These are phyloP conservation scores for Scheffersomyces illinoinensis DNA, from an alignment of 1,139 yeast species.

Conservation along the genomic window DNA sequence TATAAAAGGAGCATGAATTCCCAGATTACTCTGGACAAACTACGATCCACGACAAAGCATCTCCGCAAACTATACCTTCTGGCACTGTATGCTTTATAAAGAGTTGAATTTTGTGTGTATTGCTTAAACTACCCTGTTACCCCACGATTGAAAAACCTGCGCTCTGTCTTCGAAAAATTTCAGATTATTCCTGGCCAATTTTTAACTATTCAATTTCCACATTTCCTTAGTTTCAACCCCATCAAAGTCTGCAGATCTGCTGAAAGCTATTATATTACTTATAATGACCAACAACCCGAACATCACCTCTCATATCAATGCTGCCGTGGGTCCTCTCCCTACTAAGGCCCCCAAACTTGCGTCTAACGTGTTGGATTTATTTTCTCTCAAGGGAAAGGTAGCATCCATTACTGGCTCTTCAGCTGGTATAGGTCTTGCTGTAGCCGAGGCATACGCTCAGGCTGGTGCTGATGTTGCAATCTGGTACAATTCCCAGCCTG, in stretches of 20 bases:
- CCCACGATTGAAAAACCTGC: not conserved
- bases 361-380: conserved; percentile 45
- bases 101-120: not conserved
- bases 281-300: not conserved
- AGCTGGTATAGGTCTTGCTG: conserved; percentile 81
- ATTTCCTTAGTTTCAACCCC: not conserved
- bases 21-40: not conserved
- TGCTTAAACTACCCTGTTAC: not conserved
- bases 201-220: not conserved
- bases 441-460: conserved; percentile 84
- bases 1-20: not conserved
- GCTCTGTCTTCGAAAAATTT: not conserved
- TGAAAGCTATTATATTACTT: not conserved
- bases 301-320: conserved; percentile 10
- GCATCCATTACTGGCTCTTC: conserved; percentile 91
- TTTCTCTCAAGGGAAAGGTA: conserved; percentile 77
- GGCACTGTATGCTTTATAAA: not conserved
- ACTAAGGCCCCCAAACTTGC: conserved; percentile 23
- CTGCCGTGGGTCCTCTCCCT: conserved; percentile 19
- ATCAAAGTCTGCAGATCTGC: not conserved
- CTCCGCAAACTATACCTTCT: not conserved
- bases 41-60: not conserved
- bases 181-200: not conserved
- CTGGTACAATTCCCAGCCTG: conserved; percentile 73
- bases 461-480: conserved; percentile 90